phyloP scores from a whole-genome alignment of 176 grass and related monocot genomes.

The Oryza meridionalis region DNA sequence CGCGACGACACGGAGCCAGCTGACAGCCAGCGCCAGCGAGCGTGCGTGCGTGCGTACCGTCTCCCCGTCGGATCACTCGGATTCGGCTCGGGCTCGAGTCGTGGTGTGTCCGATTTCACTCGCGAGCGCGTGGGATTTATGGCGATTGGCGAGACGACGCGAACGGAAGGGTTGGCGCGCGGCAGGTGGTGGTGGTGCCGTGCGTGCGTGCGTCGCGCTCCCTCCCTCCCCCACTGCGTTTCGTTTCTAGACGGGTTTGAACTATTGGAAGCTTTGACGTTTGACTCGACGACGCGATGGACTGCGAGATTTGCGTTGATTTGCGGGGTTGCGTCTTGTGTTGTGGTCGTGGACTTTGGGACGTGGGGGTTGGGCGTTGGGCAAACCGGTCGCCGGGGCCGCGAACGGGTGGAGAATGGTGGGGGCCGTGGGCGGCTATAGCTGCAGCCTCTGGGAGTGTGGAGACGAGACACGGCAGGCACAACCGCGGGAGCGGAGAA shows the following conservation, averaged over 20 bases:
- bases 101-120: no score
- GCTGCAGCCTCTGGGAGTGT: neutral
- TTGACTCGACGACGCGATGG: neutral
- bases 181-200: neutral
- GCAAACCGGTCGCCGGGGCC: no score
- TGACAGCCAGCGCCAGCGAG: no score
- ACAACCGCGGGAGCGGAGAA: neutral
- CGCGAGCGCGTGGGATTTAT: neutral
- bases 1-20: no score
- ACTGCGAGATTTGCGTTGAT: neutral
- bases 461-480: neutral
- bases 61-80: neutral
- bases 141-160: no score
- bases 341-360: neutral
- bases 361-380: no score
- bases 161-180: neutral
- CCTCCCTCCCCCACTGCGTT: no score
- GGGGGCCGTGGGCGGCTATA: neutral
- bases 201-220: no score
- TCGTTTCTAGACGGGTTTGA: neutral
- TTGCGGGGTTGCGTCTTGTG: neutral
- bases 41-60: no score
- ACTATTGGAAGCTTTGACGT: neutral
- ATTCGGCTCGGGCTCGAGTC: neutral
- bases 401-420: neutral